Evolutionary conservation across 352 stramenopile genomes (phyloP), one percentile per base, ranked within the genome.

Genomic region (Pythium utonaiense): DNA sequence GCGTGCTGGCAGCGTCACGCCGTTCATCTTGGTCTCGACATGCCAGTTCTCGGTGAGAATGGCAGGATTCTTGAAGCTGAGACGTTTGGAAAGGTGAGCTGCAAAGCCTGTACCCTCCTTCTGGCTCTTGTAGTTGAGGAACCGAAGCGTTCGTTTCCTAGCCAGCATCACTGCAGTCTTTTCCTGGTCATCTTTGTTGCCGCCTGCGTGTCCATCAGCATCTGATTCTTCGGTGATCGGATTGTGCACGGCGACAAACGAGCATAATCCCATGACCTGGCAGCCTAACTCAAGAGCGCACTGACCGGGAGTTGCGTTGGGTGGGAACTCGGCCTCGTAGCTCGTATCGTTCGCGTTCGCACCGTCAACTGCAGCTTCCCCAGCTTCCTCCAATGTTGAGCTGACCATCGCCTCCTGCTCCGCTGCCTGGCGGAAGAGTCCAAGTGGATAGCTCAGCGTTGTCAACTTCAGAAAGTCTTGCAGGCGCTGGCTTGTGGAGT

Each of bases 381-480:
- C 44, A 28, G 62, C 48, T 61, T 91, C 82, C 14, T 89, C 82
- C 12, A 91, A 57, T 8, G 79, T 84, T 0, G 80, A 88, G 30
- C 44, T 74, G 22, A 92, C 70, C 69, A 90, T 83, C 57, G 71
- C 78, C 60, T 89, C 83, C 44, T 87, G 80, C 50, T 90, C 83
- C 16, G 80, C 80, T 44, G 83, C 80, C 63, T 93, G 83, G 10
- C 75, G 76, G 60, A 93, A 93, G 27, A 93, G 67, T 31, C 67
- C 34, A 21, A 93, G 66, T 7, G 83, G 83, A 25, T 89, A 93
- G 33, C 75, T 77, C 14, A 91, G 62, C 8, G 83, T 89, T 1
- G 69, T 79, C 19, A 89, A 64, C 57, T 93, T 93, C 4, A 93
- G 67, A 10, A 73, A 76, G 56, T 93, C 81, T 47, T 86, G 77